These are phyloP conservation scores for Cladosporium sp. DNA, from an alignment of 2,329 filamentous ascomycete species.

Conservation along the genomic window DNA sequence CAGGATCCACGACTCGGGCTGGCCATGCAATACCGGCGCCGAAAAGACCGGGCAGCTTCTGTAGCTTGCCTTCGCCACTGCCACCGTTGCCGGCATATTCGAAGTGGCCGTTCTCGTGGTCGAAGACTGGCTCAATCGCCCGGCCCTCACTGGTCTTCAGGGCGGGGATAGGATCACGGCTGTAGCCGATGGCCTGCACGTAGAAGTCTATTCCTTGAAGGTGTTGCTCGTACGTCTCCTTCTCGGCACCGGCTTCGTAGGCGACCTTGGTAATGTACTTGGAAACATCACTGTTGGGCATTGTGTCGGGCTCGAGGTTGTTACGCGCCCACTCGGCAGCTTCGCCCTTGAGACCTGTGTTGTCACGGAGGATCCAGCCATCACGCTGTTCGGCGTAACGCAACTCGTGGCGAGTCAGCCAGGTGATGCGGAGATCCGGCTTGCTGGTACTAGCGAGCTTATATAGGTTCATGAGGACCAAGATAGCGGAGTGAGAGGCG, in stretches of 20 bases:
- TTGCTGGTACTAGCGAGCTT: constrained; percentile 54
- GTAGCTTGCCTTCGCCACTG: constrained; percentile 20
- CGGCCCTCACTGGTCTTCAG: constrained; percentile 40
- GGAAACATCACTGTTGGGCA: constrained; percentile 48
- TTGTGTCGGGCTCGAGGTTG: constrained; percentile 56
- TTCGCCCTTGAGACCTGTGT: constrained; percentile 64
- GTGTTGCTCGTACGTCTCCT: constrained; percentile 46
- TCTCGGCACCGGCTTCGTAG: constrained; percentile 52
- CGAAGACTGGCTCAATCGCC: constrained; percentile 44
- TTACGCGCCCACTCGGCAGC: constrained; percentile 60
- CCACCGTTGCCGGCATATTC: constrained; percentile 22
- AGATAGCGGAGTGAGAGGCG: constrained; percentile 63
- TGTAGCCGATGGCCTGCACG: constrained; percentile 62
- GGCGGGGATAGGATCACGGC: constrained; percentile 51
- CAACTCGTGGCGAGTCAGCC: constrained; percentile 62
- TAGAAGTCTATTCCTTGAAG: constrained; percentile 55
- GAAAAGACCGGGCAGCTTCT: constrained; percentile 53
- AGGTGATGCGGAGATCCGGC: constrained; percentile 57
- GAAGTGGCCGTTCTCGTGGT: constrained; percentile 44
- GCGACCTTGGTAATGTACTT: constrained; percentile 40
- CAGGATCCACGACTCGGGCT: constrained; percentile 60
- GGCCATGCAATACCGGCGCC: constrained; percentile 66
- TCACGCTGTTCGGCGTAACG: constrained; percentile 63
- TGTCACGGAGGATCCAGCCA: constrained; percentile 65
- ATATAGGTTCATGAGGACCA: constrained; percentile 62